Evolutionary conservation across 2,329 filamentous ascomycete species (phyloP), one percentile per base, ranked within the genome.

Genomic region (Pseudocercospora crystallina): DNA sequence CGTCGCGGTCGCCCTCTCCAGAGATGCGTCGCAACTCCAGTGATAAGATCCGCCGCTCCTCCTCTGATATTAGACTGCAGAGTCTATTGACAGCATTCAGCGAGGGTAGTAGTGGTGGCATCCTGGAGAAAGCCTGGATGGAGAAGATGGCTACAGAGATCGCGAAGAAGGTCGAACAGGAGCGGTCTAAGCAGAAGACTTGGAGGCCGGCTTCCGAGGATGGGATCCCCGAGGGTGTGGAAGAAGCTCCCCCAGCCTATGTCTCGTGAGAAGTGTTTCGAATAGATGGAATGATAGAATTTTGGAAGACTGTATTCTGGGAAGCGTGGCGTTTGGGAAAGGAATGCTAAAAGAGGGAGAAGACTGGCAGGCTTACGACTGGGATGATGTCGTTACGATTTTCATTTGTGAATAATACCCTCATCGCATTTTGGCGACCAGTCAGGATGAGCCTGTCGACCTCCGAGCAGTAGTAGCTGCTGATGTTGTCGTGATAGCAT

Each of bases 131-230:
- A 69, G 89, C 88, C 2, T 94, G 89, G 87, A 87, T 94, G 72
- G 84, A 86, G 75, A 94, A 96, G 75, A 94, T 99, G 82, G 91
- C 92, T 5, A 86, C 85, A 57, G 94, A 97, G 70, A 92, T 97
- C 62, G 90, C 90, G 32, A 79, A 85, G 43, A 86, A 89, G 49
- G 90, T 95, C 58, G 89, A 92, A 59, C 89, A 96, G 61, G 89
- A 96, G 72, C 94, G 96, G 72, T 72, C 68, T 5, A 63, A 65
- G 35, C 60, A 65, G 17, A 47, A 49, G 15, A 49, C 52, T 14
- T 60, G 61, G 62, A 50, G 51, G 20, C 43, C 43, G 10, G 36
- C 47, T 5, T 53, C 38, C 17, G 45, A 57, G 47, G 47, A 55
- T n/a, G 54, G 55, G 20, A 37, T 54, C 13, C 44, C 52, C 12